A percentile compares a stretch with the other conserved stretches of the same genome.
These are phyloP conservation scores for Dendrothele bispora DNA, from an alignment of 768 basidiomycete species.

Conservation along the genomic window DNA sequence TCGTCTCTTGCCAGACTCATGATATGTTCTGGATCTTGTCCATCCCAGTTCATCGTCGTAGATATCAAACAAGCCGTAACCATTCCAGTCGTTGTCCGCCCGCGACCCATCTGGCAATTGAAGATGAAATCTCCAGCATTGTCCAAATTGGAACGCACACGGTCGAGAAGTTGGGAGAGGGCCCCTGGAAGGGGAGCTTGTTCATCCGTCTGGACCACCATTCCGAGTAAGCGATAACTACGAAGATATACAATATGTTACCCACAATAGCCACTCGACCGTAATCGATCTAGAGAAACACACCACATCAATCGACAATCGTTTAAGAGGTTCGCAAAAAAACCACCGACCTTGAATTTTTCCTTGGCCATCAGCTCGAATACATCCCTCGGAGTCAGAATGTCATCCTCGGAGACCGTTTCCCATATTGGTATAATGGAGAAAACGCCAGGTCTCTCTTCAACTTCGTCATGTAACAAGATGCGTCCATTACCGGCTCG, in stretches of 20 bases:
- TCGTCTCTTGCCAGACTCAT: conserved; percentile 30
- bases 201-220: conserved; percentile 79
- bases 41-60: conserved; percentile 60
- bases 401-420: conserved; percentile 73
- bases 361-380: conserved; percentile 74
- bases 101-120: conserved; percentile 97
- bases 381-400: conserved; percentile 85
- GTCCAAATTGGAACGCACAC: conserved; percentile 59
- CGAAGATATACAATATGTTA: too few species aligned
- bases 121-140: conserved; percentile 81
- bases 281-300: conserved; percentile 68
- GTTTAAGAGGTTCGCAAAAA: neutral
- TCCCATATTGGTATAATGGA: conserved; percentile 96
- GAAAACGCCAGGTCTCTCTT: conserved; percentile 88
- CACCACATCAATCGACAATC: conserved; percentile 1
- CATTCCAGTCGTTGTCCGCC: conserved; percentile 96
- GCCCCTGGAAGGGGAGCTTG: conserved; percentile 93
- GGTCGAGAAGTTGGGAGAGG: conserved; percentile 73
- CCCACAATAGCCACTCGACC: conserved; percentile 87
- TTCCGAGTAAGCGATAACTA: too few species aligned
- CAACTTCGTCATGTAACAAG: conserved; percentile 92
- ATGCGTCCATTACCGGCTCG: conserved; percentile 70
- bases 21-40: conserved; percentile 2
- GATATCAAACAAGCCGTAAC: conserved; percentile 86
- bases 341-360: conserved; percentile 63